These are phyloP conservation scores for Physcomitrium patens DNA, from an alignment of 225 moss, liverwort and hornwort genomes.

Conservation along the genomic window DNA sequence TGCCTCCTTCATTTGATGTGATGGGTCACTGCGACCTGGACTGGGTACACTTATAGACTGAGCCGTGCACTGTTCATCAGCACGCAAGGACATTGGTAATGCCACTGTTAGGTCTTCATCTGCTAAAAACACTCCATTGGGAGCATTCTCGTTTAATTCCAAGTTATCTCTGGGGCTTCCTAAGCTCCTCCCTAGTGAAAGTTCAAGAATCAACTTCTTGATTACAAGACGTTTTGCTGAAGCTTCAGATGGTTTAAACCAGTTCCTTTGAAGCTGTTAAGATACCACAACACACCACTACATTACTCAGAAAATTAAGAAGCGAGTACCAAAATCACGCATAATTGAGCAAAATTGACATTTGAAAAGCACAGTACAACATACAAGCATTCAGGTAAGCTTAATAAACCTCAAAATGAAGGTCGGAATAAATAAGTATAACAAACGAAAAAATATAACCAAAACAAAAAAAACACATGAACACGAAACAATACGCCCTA, in stretches of 20 bases:
- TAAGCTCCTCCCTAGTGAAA: conserved; percentile 37
- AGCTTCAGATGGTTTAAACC: conserved; percentile 64
- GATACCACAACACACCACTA: conserved; percentile 30
- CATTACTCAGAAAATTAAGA: conserved; percentile 26
- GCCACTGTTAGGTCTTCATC: conserved; percentile 25
- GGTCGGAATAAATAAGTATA: too few species aligned
- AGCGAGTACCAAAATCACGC: conserved; percentile 1
- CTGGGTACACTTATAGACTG: conserved; percentile 13
- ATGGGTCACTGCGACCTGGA: conserved; percentile 21
- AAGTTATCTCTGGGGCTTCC: conserved; percentile 15
- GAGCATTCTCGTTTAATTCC: conserved; percentile 20
- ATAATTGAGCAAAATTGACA: conserved; percentile 11
- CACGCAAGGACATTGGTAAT: conserved; percentile 26
- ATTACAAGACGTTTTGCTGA: conserved; percentile 63
- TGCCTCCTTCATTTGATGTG: conserved; percentile 20
- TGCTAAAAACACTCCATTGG: conserved; percentile 25
- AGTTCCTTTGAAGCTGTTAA: conserved; percentile 55
- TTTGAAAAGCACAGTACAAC: neutral
- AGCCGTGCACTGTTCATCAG: conserved; percentile 26
- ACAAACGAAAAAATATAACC: too few species aligned
- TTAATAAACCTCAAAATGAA: too few species aligned
- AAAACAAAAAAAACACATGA: too few species aligned
- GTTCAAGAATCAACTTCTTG: conserved; percentile 52
- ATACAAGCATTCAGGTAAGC: neutral
- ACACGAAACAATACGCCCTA: neutral